A percentile compares a stretch with the other conserved stretches of the same genome.
Conservation (phyloP, 1,284 basidiomycete genomes). For the Acaromyces ingoldii region DNA sequence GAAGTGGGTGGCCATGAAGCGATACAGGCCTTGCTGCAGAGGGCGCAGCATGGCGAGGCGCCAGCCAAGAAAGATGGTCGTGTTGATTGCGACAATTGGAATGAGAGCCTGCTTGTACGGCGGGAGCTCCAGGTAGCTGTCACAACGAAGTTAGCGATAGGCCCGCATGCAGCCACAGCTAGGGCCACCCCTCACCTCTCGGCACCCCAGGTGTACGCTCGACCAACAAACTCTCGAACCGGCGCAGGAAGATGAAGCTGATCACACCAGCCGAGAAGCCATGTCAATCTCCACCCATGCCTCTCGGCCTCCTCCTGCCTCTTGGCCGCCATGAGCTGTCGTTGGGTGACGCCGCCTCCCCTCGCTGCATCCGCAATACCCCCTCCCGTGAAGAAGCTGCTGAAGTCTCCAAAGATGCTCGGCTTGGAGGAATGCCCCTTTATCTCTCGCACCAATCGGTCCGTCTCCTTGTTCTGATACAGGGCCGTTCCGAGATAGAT, state of each 20-base stretch:
- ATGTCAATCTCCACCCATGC: slow-evolving; percentile 19
- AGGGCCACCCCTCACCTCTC: slow-evolving; percentile 13
- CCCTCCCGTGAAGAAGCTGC: not conserved
- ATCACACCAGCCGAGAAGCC: slow-evolving; percentile 24
- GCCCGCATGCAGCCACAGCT: too few species aligned
- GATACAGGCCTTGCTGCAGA: slow-evolving; percentile 1
- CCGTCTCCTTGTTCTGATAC: not conserved
- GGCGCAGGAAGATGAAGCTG: slow-evolving; percentile 13
- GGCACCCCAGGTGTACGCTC: slow-evolving; percentile 15
- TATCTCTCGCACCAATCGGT: not conserved
- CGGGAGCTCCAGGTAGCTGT: slow-evolving; percentile 22
- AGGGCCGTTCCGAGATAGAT: not conserved
- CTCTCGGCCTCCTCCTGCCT: slow-evolving; percentile 16
- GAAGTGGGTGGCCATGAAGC: slow-evolving; percentile 19
- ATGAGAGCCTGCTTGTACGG: slow-evolving; percentile 23
- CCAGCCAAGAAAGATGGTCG: slow-evolving; percentile 30
- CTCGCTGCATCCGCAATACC: slow-evolving; percentile 3
- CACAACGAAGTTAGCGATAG: not conserved
- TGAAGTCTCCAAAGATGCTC: slow-evolving; percentile 1
- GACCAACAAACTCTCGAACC: slow-evolving; percentile 16
- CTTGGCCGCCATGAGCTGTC: slow-evolving; percentile 12
- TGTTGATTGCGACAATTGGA: slow-evolving; percentile 31
- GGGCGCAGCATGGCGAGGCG: slow-evolving; percentile 5
- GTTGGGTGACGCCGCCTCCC: slow-evolving; percentile 13
- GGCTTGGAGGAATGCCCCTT: not conserved